These are phyloP conservation scores for Saprolegnia diclina DNA, from an alignment of 352 stramenopile species.

Conservation along the genomic window DNA sequence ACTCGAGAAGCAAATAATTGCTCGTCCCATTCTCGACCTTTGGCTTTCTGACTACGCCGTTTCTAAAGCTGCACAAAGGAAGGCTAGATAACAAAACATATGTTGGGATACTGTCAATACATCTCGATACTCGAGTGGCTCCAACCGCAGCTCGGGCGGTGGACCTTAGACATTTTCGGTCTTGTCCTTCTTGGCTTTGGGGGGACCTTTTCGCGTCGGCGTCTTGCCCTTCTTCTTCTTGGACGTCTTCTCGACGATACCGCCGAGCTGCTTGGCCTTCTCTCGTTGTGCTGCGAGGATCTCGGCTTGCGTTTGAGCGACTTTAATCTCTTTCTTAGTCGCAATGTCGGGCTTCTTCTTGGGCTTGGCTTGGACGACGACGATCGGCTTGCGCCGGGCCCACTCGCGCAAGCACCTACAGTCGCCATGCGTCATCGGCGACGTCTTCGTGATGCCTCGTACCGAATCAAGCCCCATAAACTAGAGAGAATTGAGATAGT, in stretches of 20 bases:
- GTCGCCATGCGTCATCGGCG: neutral
- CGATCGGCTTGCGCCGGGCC: constrained; percentile 40
- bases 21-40: neutral
- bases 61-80: no score
- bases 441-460: neutral
- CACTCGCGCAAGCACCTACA: constrained; percentile 39
- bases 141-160: no score
- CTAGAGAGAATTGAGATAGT: no score
- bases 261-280: constrained; percentile 53
- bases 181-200: constrained; percentile 28
- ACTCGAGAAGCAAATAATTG: no score
- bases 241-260: constrained; percentile 43
- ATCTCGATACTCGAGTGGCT: no score
- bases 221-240: constrained; percentile 56
- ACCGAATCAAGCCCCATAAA: constrained; percentile 75
- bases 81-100: no score
- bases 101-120: no score
- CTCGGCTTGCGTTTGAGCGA: constrained; percentile 65
- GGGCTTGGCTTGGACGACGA: constrained; percentile 55
- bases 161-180: constrained; percentile 22
- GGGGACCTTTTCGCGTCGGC: constrained; percentile 63
- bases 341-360: constrained; percentile 80
- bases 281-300: constrained; percentile 72
- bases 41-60: neutral
- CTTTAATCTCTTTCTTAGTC: constrained; percentile 45